Conservation (phyloP, 2,329 filamentous ascomycete genomes). For the Taxawa tesnikishii region DNA sequence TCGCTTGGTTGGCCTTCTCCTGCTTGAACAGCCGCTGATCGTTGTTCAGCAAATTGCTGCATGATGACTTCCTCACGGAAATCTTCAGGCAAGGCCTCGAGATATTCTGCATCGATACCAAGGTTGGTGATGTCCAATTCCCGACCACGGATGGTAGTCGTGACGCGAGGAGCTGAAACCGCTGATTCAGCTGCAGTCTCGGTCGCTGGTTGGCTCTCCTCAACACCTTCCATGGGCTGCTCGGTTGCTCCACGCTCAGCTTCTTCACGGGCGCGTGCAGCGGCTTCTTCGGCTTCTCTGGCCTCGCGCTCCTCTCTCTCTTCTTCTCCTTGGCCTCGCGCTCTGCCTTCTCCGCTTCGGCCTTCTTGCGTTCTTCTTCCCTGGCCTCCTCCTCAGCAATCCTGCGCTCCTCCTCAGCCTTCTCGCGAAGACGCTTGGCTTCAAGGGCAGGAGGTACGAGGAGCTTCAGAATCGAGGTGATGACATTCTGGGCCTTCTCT, state of each 20-base stretch:
- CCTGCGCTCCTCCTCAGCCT: slow-evolving; percentile 53
- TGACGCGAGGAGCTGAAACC: slow-evolving; percentile 48
- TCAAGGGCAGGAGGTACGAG: slow-evolving; percentile 78
- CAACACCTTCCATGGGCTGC: slow-evolving; percentile 62
- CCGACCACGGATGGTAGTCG: slow-evolving; percentile 73
- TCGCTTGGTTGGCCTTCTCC: slow-evolving; percentile 65
- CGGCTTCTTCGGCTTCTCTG: slow-evolving; percentile 29
- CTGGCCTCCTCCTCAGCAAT: slow-evolving; percentile 49
- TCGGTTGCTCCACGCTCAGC: slow-evolving; percentile 21
- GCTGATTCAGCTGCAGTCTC: slow-evolving; percentile 26
- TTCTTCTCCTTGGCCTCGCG: slow-evolving; percentile 38
- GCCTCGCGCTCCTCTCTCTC: slow-evolving; percentile 37
- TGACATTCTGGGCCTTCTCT: slow-evolving; percentile 58
- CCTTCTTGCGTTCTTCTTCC: slow-evolving; percentile 50
- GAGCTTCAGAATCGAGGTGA: slow-evolving; percentile 56
- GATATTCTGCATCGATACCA: slow-evolving; percentile 87
- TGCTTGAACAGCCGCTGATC: slow-evolving; percentile 60
- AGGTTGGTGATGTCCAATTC: slow-evolving; percentile 88
- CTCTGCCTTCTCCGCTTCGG: slow-evolving; percentile 48
- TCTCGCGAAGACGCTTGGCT: slow-evolving; percentile 60
- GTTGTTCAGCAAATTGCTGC: slow-evolving; percentile 71
- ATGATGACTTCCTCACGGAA: slow-evolving; percentile 93
- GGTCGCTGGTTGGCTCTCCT: slow-evolving; percentile 31
- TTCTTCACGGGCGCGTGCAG: slow-evolving; percentile 19
- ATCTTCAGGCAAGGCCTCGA: slow-evolving; percentile 95